Evolutionary conservation across 352 stramenopile genomes (phyloP).

Genomic region (Plasmopara muralis): DNA sequence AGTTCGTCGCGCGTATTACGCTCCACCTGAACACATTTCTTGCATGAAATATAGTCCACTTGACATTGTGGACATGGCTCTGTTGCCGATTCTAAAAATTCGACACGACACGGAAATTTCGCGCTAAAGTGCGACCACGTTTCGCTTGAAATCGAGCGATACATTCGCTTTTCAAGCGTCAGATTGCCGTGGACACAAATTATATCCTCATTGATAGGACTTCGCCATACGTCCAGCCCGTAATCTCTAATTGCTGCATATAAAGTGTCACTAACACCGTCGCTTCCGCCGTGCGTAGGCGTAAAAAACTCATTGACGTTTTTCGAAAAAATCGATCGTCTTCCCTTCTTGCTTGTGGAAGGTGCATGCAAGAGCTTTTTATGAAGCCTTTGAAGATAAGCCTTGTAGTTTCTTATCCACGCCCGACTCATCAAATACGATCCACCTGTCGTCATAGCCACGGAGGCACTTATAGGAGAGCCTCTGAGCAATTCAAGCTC

Average conservation of each 20-base stretch:
- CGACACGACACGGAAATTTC: conserved; percentile 43
- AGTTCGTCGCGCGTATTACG: conserved; percentile 52
- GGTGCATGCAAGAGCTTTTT: conserved; percentile 34
- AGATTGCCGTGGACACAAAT: conserved; percentile 59
- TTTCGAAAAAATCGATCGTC: conserved; percentile 8
- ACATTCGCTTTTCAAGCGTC: conserved; percentile 60
- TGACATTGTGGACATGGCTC: conserved; percentile 49
- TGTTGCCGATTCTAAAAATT: conserved; percentile 26
- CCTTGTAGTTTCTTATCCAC: conserved; percentile 74
- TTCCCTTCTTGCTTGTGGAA: conserved; percentile 26
- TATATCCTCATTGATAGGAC: conserved; percentile 66
- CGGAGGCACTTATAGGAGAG: conserved; percentile 14
- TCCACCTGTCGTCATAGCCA: conserved; percentile 19
- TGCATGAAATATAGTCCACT: conserved; percentile 37
- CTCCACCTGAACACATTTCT: conserved; percentile 48
- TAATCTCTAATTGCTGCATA: conserved; percentile 7
- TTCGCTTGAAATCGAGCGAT: conserved; percentile 37
- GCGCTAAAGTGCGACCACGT: conserved; percentile 59
- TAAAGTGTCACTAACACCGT: background rate
- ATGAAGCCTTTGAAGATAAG: conserved; percentile 39
- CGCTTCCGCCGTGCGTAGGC: conserved; percentile 4
- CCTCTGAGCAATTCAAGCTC: conserved; percentile 53
- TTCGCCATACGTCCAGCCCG: conserved; percentile 30
- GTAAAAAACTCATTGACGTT: conserved; percentile 15
- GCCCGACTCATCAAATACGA: conserved; percentile 57